Conservation (phyloP, 805 yeast genomes). For the Candida manassasensis region DNA sequence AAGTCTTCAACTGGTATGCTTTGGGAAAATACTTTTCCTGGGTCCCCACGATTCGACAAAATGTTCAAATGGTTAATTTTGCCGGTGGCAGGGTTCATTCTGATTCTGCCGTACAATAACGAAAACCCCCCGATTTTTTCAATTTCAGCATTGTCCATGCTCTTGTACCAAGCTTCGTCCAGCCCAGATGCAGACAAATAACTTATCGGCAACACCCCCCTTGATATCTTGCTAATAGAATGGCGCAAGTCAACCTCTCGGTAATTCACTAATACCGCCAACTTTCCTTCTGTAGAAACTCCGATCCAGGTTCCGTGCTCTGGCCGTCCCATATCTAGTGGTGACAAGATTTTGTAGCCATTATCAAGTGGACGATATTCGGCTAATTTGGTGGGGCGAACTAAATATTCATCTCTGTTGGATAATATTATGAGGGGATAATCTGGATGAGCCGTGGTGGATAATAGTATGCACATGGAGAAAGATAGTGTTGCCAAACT, state of each 20-base stretch:
- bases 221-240: constrained; percentile 35
- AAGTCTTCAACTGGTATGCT: constrained; percentile 12
- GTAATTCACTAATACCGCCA: constrained; percentile 75
- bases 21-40: constrained; percentile 27
- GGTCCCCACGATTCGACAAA: constrained; percentile 48
- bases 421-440: constrained; percentile 74
- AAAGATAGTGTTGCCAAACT: too few species aligned
- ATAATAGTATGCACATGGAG: constrained; percentile 78
- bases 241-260: constrained; percentile 41
- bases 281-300: constrained; percentile 47
- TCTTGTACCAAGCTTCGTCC: constrained; percentile 44
- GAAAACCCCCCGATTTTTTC: constrained; percentile 58
- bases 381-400: constrained; percentile 66
- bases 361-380: constrained; percentile 24
- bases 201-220: constrained; percentile 49
- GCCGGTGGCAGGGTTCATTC: constrained; percentile 16
- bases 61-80: constrained; percentile 36
- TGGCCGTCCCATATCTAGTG: constrained; percentile 65
- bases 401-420: constrained; percentile 82
- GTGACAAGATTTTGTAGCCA: constrained; percentile 49
- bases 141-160: constrained; percentile 19
- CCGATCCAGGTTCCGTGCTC: constrained; percentile 95
- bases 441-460: constrained; percentile 64
- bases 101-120: constrained; percentile 50
- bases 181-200: constrained; percentile 34